phyloP scores from a whole-genome alignment of 192 early-diverging fungal genomes.

The Linnemannia schmuckeri region DNA sequence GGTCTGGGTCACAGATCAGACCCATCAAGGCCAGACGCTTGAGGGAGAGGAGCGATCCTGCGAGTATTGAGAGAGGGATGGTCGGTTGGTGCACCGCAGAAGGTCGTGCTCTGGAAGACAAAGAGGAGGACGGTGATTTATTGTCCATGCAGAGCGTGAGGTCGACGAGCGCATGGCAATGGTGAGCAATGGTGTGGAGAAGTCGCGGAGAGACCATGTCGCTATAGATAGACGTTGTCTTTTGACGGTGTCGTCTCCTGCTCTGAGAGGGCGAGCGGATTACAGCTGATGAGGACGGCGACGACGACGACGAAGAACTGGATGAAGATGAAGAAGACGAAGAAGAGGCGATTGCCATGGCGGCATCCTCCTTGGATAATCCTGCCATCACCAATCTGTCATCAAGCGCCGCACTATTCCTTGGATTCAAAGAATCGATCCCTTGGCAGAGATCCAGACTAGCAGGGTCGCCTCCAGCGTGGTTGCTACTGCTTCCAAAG shows the following conservation, averaged over 20 bases:
- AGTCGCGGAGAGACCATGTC: slow-evolving; percentile 45
- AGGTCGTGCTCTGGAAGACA: not conserved
- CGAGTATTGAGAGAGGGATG: slow-evolving; percentile 49
- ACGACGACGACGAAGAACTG: slow-evolving; percentile 10
- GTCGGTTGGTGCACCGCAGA: slow-evolving; percentile 21
- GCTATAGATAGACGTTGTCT: slow-evolving; percentile 51
- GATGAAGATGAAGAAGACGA: slow-evolving; percentile 8
- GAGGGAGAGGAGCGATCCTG: slow-evolving; percentile 31
- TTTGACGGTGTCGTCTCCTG: slow-evolving; percentile 43
- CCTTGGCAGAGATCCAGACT: slow-evolving; percentile 36
- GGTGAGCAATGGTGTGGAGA: slow-evolving; percentile 43
- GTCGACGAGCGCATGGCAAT: slow-evolving; percentile 49
- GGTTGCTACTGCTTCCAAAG: slow-evolving; percentile 41
- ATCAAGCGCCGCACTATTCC: slow-evolving; percentile 7
- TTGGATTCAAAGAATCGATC: slow-evolving; percentile 20
- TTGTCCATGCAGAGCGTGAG: slow-evolving; percentile 51
- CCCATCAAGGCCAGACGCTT: slow-evolving; percentile 50
- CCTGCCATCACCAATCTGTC: slow-evolving; percentile 11
- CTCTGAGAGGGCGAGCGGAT: not conserved
- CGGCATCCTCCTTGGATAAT: slow-evolving; percentile 19
- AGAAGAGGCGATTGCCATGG: not conserved
- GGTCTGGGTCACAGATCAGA: slow-evolving; percentile 27
- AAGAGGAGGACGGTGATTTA: slow-evolving; percentile 1
- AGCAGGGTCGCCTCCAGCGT: not conserved
- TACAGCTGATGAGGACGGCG: slow-evolving; percentile 8